phyloP scores from a whole-genome alignment of 495 filamentous ascomycete genomes.

The Hyaloscypha bicolor region DNA sequence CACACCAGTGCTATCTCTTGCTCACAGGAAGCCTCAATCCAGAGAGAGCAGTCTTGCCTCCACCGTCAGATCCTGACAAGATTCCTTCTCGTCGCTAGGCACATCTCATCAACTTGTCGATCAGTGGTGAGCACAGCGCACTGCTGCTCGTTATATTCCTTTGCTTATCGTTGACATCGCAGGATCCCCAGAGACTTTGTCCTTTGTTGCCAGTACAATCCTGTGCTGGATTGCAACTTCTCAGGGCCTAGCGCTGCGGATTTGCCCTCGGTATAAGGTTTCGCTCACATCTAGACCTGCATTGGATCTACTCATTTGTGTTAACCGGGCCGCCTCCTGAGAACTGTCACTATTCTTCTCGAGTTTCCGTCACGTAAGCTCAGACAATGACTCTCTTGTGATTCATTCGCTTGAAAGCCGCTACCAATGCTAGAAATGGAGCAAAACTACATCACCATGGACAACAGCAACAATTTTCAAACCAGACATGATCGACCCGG shows the following conservation, averaged over 20 bases:
- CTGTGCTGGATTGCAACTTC: too few relatives aligned
- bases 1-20: background rate
- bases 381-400: background rate
- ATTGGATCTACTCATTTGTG: too few relatives aligned
- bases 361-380: background rate
- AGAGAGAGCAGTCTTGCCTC: background rate
- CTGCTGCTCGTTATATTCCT: too few relatives aligned
- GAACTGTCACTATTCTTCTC: background rate
- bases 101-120: too few relatives aligned
- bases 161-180: too few relatives aligned
- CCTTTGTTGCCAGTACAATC: too few relatives aligned
- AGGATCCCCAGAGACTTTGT: too few relatives aligned
- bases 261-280: too few relatives aligned
- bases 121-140: background rate
- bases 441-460: background rate
- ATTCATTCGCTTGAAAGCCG: too few relatives aligned
- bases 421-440: background rate
- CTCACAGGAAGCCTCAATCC: background rate
- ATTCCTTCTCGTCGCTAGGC: background rate
- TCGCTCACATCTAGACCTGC: too few relatives aligned
- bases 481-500: background rate
- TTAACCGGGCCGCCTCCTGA: too few relatives aligned
- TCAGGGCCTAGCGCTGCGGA: too few relatives aligned
- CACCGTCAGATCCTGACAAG: background rate
- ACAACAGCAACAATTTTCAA: slow-evolving; percentile 8